Evolutionary conservation across 2,329 filamentous ascomycete species (phyloP), one percentile per base, ranked within the genome.

Genomic region (Seiridium unicorne): DNA sequence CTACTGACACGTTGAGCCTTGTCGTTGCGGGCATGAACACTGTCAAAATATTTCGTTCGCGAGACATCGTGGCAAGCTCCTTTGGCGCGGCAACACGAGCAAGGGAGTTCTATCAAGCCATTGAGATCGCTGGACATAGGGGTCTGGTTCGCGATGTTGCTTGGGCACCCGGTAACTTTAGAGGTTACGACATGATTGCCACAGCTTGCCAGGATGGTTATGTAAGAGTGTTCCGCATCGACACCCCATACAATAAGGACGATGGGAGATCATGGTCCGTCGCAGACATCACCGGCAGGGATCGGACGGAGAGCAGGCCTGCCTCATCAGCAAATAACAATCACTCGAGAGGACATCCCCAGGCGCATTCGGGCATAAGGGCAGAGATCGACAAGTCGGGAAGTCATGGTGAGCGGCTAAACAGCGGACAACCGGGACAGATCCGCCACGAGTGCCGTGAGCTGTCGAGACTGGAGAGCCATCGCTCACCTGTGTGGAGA

Each of bases 141-240:
- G 88, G 89, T 1, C 81, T 98, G 44, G 90, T 97, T 5, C 84
- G 94, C 53, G 93, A 97, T 72, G 85, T 97, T 1, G 89, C 92
- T 2, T 99, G 95, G 95, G 92, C 94, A 1, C 90, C 93, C 53
- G 94, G 93, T 10, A 96, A 93, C 65, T 92, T 96, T 68, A 82
- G 93, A 44, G 94, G 94, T 1, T 94, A 92, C 72, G 95, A 99
- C 73, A 84, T 94, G 60, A 84, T 98, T 67, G 95, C 94, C 3
- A 96, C 93, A 5, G 94, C 93, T 2, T 95, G 92, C 72, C 96
- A 96, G 74, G 95, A 99, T 72, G 94, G 95, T 3, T 89, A 87
- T 67, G 87, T 97, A 46, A 85, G 94, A 46, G 89, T 99, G n/a
- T 97, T 96, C 70, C 88, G 94, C 67, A 74, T 96, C 18, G 86